phyloP scores from a whole-genome alignment of 768 basidiomycete genomes.

The Leccinum disarticulatum region DNA sequence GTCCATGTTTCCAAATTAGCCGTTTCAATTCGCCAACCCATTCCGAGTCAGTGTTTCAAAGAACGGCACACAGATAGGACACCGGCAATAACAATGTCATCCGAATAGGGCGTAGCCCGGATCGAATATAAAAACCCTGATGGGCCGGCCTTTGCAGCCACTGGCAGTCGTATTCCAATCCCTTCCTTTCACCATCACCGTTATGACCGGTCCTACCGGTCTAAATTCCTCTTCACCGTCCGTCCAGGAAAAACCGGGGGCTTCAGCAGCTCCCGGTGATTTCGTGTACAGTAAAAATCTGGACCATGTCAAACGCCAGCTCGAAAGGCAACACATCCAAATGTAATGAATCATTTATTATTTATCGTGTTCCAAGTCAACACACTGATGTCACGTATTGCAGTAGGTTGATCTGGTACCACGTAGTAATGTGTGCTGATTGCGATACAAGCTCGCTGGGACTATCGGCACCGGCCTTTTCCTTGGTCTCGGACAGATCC shows the following conservation, averaged over 20 bases:
- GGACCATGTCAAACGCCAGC: constrained; percentile 20
- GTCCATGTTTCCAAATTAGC: background rate
- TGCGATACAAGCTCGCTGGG: constrained; percentile 25
- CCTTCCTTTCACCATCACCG: background rate
- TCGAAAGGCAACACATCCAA: constrained; percentile 22
- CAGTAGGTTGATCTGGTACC: constrained; percentile 12
- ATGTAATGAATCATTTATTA: constrained; percentile 12
- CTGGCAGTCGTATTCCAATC: background rate
- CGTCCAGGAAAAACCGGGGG: background rate
- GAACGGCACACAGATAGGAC: too few species aligned
- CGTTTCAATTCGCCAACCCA: background rate
- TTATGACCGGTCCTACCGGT: background rate
- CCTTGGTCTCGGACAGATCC: constrained; percentile 31
- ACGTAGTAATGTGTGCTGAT: background rate
- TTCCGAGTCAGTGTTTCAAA: background rate
- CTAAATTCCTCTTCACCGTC: background rate
- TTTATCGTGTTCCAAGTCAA: background rate
- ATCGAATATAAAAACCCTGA: background rate
- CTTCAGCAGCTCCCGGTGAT: background rate
- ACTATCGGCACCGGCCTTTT: constrained; percentile 34
- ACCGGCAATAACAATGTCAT: too few species aligned
- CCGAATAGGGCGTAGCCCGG: background rate
- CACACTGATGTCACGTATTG: constrained; percentile 12
- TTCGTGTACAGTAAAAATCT: constrained; percentile 17
- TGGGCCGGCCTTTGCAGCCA: background rate